Percentiles rank a stretch among this genome's conserved stretches.
phyloP scores from a whole-genome alignment of 2,329 filamentous ascomycete genomes.

The Remersonia thermophila region DNA sequence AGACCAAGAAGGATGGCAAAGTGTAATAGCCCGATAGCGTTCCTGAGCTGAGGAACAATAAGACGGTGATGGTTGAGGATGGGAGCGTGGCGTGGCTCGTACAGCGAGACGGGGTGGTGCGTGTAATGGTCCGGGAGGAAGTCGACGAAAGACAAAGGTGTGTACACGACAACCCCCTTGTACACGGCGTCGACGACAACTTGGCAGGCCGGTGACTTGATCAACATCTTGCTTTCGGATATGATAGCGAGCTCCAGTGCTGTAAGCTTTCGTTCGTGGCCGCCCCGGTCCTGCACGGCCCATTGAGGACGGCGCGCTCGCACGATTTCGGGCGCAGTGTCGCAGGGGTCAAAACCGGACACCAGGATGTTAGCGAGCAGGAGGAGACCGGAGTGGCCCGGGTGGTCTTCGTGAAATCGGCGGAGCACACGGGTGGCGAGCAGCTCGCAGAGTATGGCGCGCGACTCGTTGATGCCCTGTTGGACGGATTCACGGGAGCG shows the following conservation, averaged over 20 bases:
- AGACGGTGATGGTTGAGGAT: constrained; percentile 60
- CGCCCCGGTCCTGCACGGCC: constrained; percentile 27
- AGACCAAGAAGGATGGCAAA: constrained; percentile 51
- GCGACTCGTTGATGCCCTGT: constrained; percentile 56
- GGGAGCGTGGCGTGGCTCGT: constrained; percentile 53
- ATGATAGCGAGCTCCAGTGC: constrained; percentile 62
- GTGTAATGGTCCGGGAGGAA: constrained; percentile 66
- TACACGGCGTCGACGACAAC: constrained; percentile 61
- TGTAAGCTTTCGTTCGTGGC: constrained; percentile 45
- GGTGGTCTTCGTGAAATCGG: constrained; percentile 55
- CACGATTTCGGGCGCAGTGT: constrained; percentile 51
- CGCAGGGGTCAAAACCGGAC: constrained; percentile 59
- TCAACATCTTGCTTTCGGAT: constrained; percentile 56
- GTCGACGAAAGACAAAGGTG: constrained; percentile 56
- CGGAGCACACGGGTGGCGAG: constrained; percentile 54
- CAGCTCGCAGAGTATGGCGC: constrained; percentile 56
- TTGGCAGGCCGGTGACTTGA: constrained; percentile 54
- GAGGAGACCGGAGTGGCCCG: constrained; percentile 49
- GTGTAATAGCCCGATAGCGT: constrained; percentile 51
- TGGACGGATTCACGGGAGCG: constrained; percentile 49
- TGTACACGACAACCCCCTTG: constrained; percentile 56
- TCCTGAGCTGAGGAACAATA: constrained; percentile 56
- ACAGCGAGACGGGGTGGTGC: constrained; percentile 55
- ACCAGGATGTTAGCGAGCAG: constrained; percentile 57
- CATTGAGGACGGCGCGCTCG: constrained; percentile 30